Percentiles rank a stretch among this genome's conserved stretches.
Evolutionary conservation across 495 filamentous ascomycete species (phyloP).

Genomic region (Xylaria castorea): DNA sequence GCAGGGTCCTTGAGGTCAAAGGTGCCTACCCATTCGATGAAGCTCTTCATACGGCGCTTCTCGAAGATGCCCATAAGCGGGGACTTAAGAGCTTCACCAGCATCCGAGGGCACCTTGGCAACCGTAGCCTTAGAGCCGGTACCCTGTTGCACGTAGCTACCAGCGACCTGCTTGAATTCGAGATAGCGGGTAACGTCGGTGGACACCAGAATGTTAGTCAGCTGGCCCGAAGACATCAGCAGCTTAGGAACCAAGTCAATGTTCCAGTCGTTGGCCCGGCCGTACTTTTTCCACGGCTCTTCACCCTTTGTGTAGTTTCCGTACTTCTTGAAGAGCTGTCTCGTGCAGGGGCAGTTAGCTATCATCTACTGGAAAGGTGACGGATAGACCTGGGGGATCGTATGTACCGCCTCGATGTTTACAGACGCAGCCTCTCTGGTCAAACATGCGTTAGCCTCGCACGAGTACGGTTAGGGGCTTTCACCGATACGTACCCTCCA

Average conservation of each 20-base stretch:
- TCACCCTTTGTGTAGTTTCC: slow-evolving; percentile 79
- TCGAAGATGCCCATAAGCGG: slow-evolving; percentile 97
- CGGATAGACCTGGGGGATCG: slow-evolving; percentile 23
- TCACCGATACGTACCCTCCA: slow-evolving; percentile 75
- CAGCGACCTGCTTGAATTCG: slow-evolving; percentile 98
- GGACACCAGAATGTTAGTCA: slow-evolving; percentile 96
- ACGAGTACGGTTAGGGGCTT: slow-evolving; percentile 18
- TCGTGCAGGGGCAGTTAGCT: slow-evolving; percentile 36
- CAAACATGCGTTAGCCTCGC: slow-evolving; percentile 40
- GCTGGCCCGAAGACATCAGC: slow-evolving; percentile 96
- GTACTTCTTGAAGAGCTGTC: slow-evolving; percentile 92
- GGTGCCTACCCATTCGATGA: slow-evolving; percentile 94
- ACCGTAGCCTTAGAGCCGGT: slow-evolving; percentile 81
- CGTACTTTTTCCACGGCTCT: slow-evolving; percentile 97
- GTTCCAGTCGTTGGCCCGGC: slow-evolving; percentile 98
- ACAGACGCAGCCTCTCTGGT: slow-evolving; percentile 87
- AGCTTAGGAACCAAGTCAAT: slow-evolving; percentile 98
- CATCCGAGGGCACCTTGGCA: slow-evolving; percentile 95
- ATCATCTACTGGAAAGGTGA: slow-evolving; percentile 14
- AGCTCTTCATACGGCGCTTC: slow-evolving; percentile 95
- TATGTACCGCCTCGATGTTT: slow-evolving; percentile 85
- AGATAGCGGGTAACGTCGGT: slow-evolving; percentile 98
- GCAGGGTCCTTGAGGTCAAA: slow-evolving; percentile 84
- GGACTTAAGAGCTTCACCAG: slow-evolving; percentile 86
- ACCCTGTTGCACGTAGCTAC: slow-evolving; percentile 95